Percentiles rank a stretch among this genome's conserved stretches.
Evolutionary conservation across 108 stramenopile genomes (phyloP).

Genomic region (Skeletonema grethae): DNA sequence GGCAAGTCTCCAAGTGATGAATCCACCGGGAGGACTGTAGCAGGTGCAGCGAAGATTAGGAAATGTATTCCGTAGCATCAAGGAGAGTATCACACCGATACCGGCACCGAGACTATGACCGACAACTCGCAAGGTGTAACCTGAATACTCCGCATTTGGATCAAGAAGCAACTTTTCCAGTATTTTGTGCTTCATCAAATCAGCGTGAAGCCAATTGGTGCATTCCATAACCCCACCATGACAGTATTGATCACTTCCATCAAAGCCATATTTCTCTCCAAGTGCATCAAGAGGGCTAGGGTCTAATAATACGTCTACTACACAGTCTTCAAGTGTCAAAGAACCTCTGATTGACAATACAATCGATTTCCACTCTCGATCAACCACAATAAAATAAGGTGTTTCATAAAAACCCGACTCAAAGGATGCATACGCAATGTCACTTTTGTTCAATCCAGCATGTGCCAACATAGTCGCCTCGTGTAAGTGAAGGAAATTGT

Average conservation of each 20-base stretch:
- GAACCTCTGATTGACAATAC: conserved; percentile 95
- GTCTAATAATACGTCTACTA: conserved; percentile 91
- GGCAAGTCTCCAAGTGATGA: conserved; percentile 84
- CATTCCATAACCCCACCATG: conserved; percentile 86
- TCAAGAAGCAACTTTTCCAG: conserved; percentile 65
- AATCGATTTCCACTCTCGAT: conserved; percentile 80
- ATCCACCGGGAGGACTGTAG: conserved; percentile 90
- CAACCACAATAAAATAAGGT: conserved; percentile 93
- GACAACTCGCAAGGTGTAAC: conserved; percentile 81
- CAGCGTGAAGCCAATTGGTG: conserved; percentile 77
- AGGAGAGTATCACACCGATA: conserved; percentile 80
- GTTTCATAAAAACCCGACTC: conserved; percentile 71
- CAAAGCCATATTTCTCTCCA: conserved; percentile 86
- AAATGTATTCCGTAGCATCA: conserved; percentile 77
- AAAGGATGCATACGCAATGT: conserved; percentile 92
- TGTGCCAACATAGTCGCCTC: conserved; percentile 75
- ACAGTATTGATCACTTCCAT: conserved; percentile 80
- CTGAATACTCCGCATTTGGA: conserved; percentile 59
- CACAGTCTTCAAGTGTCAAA: conserved; percentile 92
- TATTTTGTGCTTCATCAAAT: conserved; percentile 72
- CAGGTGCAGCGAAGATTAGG: conserved; percentile 79
- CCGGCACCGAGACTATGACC: conserved; percentile 97
- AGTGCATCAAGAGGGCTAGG: conserved; percentile 76
- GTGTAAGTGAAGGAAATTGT: conserved; percentile 78
- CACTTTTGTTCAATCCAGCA: conserved; percentile 69